Conservation (phyloP, 192 early-diverging fungal genomes). For the Backusella liffmaniae region DNA sequence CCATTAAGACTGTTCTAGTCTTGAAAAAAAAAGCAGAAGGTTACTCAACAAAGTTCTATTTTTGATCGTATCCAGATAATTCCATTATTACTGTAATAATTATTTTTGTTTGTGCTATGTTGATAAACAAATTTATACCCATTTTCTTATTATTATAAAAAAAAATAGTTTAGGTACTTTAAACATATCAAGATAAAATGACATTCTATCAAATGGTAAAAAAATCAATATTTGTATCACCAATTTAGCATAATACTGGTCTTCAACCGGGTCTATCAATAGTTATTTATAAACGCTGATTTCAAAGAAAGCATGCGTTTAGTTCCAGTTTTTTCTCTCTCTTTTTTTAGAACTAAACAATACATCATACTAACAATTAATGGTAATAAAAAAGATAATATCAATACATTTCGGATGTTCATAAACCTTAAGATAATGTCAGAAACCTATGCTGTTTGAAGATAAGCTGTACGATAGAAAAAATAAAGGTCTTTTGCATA, state of each 20-base stretch:
- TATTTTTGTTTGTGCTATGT: not conserved
- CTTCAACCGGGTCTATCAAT: not conserved
- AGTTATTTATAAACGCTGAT: not conserved
- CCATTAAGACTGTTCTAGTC: not conserved
- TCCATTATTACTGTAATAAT: not conserved
- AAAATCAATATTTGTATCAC: not conserved
- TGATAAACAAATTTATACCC: not conserved
- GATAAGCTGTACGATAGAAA: not conserved
- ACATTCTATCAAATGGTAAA: constrained; percentile 1
- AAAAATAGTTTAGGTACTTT: not conserved
- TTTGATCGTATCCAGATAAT: not conserved
- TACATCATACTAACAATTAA: not conserved
- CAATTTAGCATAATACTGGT: not conserved
- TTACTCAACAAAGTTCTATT: not conserved
- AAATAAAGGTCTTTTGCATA: not conserved
- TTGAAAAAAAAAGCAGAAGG: not conserved
- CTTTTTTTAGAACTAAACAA: not conserved
- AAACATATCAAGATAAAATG: not conserved
- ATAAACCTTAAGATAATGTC: not conserved
- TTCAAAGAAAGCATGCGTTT: not conserved
- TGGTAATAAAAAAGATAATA: not conserved
- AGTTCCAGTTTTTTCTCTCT: not conserved
- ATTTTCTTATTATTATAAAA: not conserved
- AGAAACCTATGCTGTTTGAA: not conserved
- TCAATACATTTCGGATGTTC: not conserved